phyloP scores from a whole-genome alignment of 129 eudicot genomes.

The carrot (Daucus carota) region DH1_v3.0 NC_030386.2:29806501-29807000 shows the following conservation, averaged over 20 bases:
- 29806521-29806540: conserved; percentile 79
- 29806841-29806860: conserved; percentile 84
- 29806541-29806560: conserved; percentile 76
- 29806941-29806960: conserved; percentile 38
- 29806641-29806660: conserved; percentile 65
- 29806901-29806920: conserved; percentile 24
- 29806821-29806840: conserved; percentile 61
- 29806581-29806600: conserved; percentile 83
- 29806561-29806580: conserved; percentile 70
- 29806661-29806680: conserved; percentile 53
- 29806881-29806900: conserved; percentile 75
- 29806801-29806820: conserved; percentile 59
- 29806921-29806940: conserved; percentile 25
- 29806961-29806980: conserved; percentile 60
- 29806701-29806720: conserved; percentile 68
- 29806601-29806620: conserved; percentile 69
- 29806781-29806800: conserved; percentile 57
- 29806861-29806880: conserved; percentile 67
- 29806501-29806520: conserved; percentile 58
- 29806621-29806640: conserved; percentile 72
- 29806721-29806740: conserved; percentile 65
- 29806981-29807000: conserved; percentile 45
- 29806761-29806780: conserved; percentile 88
- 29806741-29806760: conserved; percentile 70
- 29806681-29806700: conserved; percentile 86